Conservation (phyloP, 1,139 yeast genomes). For the Diutina catenulata region DNA sequence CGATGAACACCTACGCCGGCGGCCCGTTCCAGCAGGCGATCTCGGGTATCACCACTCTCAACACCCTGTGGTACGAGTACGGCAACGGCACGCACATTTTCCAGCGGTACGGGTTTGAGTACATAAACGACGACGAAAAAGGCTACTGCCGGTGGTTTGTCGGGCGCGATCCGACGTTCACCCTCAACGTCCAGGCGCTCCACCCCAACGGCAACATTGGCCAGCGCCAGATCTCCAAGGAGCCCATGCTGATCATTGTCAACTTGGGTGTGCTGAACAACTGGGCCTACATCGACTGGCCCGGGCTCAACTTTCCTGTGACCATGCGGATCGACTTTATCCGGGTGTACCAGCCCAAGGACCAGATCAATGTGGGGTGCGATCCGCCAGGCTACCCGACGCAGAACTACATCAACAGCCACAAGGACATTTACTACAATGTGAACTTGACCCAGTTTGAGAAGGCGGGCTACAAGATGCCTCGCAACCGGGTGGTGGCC, state of each 20-base stretch:
- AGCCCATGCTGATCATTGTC: conserved; percentile 69
- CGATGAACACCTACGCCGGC: conserved; percentile 20
- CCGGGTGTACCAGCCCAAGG: conserved; percentile 18
- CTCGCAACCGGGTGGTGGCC: conserved; percentile 10
- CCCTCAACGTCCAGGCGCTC: conserved; percentile 14
- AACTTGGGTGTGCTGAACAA: conserved; percentile 19
- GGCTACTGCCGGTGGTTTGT: conserved; percentile 21
- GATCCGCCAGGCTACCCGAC: conserved; percentile 19
- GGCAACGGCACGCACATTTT: conserved; percentile 35
- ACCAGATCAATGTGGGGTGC: conserved; percentile 14
- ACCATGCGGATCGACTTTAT: conserved; percentile 17
- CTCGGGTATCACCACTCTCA: conserved; percentile 16
- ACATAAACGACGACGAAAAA: conserved; percentile 13
- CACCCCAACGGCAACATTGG: conserved; percentile 56
- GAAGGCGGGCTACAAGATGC: conserved; percentile 16
- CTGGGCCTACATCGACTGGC: conserved; percentile 24
- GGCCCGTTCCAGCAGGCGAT: conserved; percentile 22
- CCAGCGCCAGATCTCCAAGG: conserved; percentile 63
- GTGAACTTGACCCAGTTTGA: conserved; percentile 15
- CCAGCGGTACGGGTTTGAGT: conserved; percentile 58
- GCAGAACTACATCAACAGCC: conserved; percentile 14
- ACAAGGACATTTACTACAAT: conserved; percentile 14
- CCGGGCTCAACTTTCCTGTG: conserved; percentile 16
- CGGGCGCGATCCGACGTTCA: conserved; percentile 15
- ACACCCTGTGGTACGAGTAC: conserved; percentile 56